Evolutionary conservation across 805 yeast genomes (phyloP), one percentile per base, ranked within the genome.

Genomic region (Millerozyma miso): DNA sequence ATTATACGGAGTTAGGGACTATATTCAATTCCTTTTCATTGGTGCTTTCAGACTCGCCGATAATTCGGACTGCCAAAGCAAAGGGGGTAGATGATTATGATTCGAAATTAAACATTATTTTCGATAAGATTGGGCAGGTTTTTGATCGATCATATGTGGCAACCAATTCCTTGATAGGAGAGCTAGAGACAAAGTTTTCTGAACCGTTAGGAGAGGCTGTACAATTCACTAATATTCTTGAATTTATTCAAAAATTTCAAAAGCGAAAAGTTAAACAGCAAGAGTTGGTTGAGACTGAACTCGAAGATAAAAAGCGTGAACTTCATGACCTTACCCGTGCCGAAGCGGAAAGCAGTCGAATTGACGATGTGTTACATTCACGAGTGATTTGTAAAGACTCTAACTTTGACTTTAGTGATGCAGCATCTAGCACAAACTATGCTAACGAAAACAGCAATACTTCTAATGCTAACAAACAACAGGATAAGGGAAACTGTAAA

Each of bases 111-210:
- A 62, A 63, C 45, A 43, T 65, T 8, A 52, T 69, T 1, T 57
- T 88, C 46, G 98, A 93, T 57, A 80, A 81, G 48, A 78, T 88
- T 20, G 97, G 98, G 1, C 89, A 86, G 55, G 84, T 89, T 1
- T 81, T 87, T 48, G 98, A 93, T 60, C 76, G 82, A 33, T 79
- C 76, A 37, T 73, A 71, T 55, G 58, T 79, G 47, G 57, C 80
- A n/a, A 65, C 80, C 48, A 68, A 80, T 52, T 58, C 74, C 1
- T 67, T 83, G 8, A 75, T 80, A 3, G 62, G 70, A 10, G 75
- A 76, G 31, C 60, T 83, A 39, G 79, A 77, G 40, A 73, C 79
- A 1, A 78, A 79, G 42, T 82, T 81, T 52, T 73, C 79, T 5
- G 88, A 83, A 55, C 88, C 88, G 3, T 61, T 83, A 37, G 82